Evolutionary conservation across 75 land plant genomes (phyloP), one percentile per base, ranked within the genome.

Genomic region (Pinus tabuliformis): DNA sequence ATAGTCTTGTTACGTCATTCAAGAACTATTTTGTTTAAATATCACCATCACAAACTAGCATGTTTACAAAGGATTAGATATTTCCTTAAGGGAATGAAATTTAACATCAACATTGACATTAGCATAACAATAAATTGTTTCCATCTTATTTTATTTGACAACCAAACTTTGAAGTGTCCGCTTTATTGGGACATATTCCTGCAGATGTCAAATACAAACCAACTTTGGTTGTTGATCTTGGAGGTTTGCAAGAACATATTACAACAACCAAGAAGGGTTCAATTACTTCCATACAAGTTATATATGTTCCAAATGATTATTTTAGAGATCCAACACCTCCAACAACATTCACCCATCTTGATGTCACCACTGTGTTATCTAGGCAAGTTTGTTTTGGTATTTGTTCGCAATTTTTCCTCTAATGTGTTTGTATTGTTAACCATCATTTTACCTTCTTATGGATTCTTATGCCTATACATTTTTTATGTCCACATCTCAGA

Each of bases 281-380:
- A 58, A 85, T 85, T 39, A 85, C 87, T 20, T 85, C 87, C 1
- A 85, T 85, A 75, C 87, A 85, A 75, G 87, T 85, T 57, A 85
- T 85, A 11, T 85, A 85, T 56, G 87, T 85, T 75, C 87, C 87
- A 56, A 85, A 85, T 59, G 87, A 85, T 59, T 85, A 85, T 79
- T 81, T 95, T 83, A 95, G 96, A 57, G 98, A 95, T 89, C 98
- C 96, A 56, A 96, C 98, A 77, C 98, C 98, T 30, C 96, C 98
- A 6, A 93, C 98, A 21, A 95, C 98, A 12, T 95, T 95, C 79
- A 96, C 98, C 21, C 98, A 95, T 87, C 91, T 95, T 86, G 87
- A 86, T 85, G 98, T 97, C 28, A 95, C 98, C 30, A 95, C 98
- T 73, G 98, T 95, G 91, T 76, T 95, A 76, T 95, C 97, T 28